Base-by-base conservation (phyloP, 768 basidiomycete genomes). In the Russula abietina region DNA sequence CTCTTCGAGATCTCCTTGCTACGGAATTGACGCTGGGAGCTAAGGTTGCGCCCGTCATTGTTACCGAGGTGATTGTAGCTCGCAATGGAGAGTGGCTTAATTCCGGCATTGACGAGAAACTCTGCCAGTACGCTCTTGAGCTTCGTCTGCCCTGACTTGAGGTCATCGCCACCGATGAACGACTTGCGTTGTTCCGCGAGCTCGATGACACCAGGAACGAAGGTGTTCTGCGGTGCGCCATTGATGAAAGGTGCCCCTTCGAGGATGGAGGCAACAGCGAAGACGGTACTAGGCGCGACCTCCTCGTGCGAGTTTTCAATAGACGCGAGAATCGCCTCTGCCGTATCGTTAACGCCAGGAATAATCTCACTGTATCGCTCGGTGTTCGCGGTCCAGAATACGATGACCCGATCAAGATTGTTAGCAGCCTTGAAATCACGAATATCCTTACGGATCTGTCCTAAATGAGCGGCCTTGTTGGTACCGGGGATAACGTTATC, bases 311-410 rank as follows among this genome's bases (percentile, higher is more conserved):
- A 94, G 6, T 72, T 65, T 75, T 88, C 83, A 79, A 99, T 91
- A 12, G 94, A 79, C 43, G 78, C 76, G 68, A 99, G 85, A 56
- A 99, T 75, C 72, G 88, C 89, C 69, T 89, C 89, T 2, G 93
- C 88, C 16, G 93, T 95, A 73, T 99, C 95, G 75, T 98, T 98
- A 62, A 98, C 84, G 48, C 96, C 97, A 14, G 89, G 81, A 73
- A 98, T 87, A 75, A 99, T 86, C 66, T 93, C 93, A 69, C 89
- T 87, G 83, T 94, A 99, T 62, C 96, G 89, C 80, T 98, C 97
- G 19, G 96, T 99, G 79, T 99, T 98, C 69, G 92, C 94, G 17
- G 96, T 98, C 96, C 96, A 98, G 80, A 98, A 95, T 65, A 98
- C 88, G 70, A 99, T 76, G 65, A 92, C 84, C 61, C 89, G 89